Percentiles rank a stretch among this genome's conserved stretches.
Conservation (phyloP, 192 early-diverging fungal species). For the Coemansia sp. region DNA sequence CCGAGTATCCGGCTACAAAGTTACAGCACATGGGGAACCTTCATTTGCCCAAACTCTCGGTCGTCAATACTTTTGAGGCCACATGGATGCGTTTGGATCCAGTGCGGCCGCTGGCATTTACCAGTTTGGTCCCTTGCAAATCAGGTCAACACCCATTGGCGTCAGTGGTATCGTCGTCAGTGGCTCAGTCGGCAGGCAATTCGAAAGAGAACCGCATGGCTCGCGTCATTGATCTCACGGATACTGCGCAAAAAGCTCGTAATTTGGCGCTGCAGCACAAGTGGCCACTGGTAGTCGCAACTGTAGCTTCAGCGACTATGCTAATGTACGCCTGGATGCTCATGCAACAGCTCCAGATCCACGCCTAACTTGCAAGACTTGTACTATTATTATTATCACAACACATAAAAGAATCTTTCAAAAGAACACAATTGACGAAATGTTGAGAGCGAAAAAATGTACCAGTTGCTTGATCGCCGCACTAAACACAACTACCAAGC, state of each 20-base stretch:
- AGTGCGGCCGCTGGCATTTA: slow-evolving; percentile 32
- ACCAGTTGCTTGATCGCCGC: slow-evolving; percentile 48
- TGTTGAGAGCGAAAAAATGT: slow-evolving; percentile 20
- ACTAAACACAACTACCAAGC: slow-evolving; percentile 45
- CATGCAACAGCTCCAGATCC: slow-evolving; percentile 39
- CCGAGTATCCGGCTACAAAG: slow-evolving; percentile 39
- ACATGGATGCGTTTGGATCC: slow-evolving; percentile 54
- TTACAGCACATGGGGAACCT: slow-evolving; percentile 45
- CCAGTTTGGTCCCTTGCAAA: slow-evolving; percentile 24
- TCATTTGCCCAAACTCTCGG: slow-evolving; percentile 38
- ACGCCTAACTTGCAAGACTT: background rate
- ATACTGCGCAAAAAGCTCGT: slow-evolving; percentile 45
- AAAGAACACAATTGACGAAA: slow-evolving; percentile 21
- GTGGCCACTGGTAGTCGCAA: slow-evolving; percentile 45
- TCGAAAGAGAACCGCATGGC: slow-evolving; percentile 35
- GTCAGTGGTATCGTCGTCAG: background rate
- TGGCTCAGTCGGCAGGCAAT: background rate
- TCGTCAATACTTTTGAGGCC: slow-evolving; percentile 36
- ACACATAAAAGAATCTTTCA: background rate
- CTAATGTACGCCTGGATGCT: slow-evolving; percentile 51
- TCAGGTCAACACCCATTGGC: slow-evolving; percentile 38
- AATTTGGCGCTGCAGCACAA: slow-evolving; percentile 41
- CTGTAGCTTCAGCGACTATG: slow-evolving; percentile 46
- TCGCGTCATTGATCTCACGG: slow-evolving; percentile 40
- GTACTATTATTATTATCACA: background rate